Evolutionary conservation across 2,329 filamentous ascomycete species (phyloP).

Genomic region (Exophiala spinifera): DNA sequence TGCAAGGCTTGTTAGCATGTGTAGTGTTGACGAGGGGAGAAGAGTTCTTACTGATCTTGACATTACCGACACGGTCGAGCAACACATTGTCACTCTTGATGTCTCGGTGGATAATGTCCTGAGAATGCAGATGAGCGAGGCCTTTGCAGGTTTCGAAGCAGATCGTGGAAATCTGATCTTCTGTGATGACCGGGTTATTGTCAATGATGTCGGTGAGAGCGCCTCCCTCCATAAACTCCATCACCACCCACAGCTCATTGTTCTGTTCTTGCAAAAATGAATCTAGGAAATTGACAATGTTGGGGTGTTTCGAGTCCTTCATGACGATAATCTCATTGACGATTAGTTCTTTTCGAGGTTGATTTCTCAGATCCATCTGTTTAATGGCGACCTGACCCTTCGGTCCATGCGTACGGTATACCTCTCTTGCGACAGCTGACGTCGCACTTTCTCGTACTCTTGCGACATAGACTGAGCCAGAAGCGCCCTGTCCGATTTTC

Average conservation of each 20-base stretch:
- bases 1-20: constrained; percentile 40
- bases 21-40: not conserved
- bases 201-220: constrained; percentile 97
- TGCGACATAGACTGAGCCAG: constrained; percentile 95
- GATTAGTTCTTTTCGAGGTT: constrained; percentile 95
- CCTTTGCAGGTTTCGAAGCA: constrained; percentile 97
- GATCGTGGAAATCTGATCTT: constrained; percentile 97
- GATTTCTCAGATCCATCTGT: constrained; percentile 97
- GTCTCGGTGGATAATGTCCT: constrained; percentile 97
- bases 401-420: constrained; percentile 74
- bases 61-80: constrained; percentile 86
- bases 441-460: constrained; percentile 85
- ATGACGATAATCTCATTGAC: constrained; percentile 99
- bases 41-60: constrained; percentile 82
- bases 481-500: constrained; percentile 98
- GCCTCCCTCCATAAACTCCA: constrained; percentile 99
- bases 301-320: constrained; percentile 97
- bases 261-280: constrained; percentile 94
- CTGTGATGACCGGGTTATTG: constrained; percentile 89
- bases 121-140: constrained; percentile 86
- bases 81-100: constrained; percentile 99
- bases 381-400: constrained; percentile 95
- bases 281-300: constrained; percentile 98
- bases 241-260: constrained; percentile 96
- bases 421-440: constrained; percentile 73